Evolutionary conservation across 208 protist species (phyloP), one percentile per base, ranked within the genome.

Genomic region (Trypanosoma caninum): DNA sequence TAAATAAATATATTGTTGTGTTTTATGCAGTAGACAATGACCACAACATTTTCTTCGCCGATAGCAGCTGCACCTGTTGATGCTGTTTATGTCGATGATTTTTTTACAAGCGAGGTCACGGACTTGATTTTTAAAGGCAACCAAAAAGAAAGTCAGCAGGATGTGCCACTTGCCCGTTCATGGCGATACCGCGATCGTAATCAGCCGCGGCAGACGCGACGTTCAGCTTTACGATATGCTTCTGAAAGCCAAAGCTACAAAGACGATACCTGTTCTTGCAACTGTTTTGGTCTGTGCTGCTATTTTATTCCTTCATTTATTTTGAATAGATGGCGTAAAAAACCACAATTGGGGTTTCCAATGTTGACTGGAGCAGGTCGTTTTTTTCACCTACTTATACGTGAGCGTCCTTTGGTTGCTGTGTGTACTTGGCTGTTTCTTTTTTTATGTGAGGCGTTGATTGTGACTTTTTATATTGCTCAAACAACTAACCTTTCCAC

Each of bases 341-440:
- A 50, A 25, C 45, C 45, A 2, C 45, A 55, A 22, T 45, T 55
- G 25, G 76, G 84, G 18, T 93, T 93, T 67, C 63, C 54, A 16
- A 91, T 87, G 64, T 83, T 89, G 35, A 78, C 82, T n/a, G 88
- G 88, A 0, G 55, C 69, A 0, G 74, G 78, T 68, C 84, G 84
- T 69, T 86, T 87, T 53, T 94, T 91, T 52, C 84, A 91, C 48
- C 65, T 69, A 40, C 80, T 94, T 62, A 74, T 91, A 31, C 74
- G 84, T 13, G 60, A 90, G 60, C 72, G 84, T 55, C 79, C 88
- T 1, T 69, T 88, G 4, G 72, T 78, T 6, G 79, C 88, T 18
- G 72, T 94, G 41, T 74, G 65, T 42, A 80, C 89, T 2, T 94
- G 88, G 84, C 53, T 67, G n/a, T 74, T 88, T 61, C 65, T 94